Evolutionary conservation across 78 protist genomes (phyloP).

Genomic region (Bigelowiella natans): DNA sequence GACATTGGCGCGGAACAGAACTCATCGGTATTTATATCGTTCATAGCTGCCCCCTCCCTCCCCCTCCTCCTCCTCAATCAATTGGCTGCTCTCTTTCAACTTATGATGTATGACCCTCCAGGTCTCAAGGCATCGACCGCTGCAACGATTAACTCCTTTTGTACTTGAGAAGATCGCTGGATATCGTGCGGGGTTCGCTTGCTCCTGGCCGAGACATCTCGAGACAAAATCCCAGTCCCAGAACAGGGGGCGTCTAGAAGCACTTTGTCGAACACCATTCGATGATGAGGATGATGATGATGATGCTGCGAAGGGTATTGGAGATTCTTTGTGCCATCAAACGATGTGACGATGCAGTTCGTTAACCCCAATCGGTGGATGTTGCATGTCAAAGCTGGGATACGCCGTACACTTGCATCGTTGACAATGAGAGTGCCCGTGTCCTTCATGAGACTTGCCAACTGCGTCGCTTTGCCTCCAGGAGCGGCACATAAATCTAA

Average conservation of each 20-base stretch:
- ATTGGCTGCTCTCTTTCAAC: conserved; percentile 76
- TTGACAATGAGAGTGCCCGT: conserved; percentile 76
- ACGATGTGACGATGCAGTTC: not conserved
- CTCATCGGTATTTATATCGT: no score
- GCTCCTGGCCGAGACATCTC: conserved; percentile 73
- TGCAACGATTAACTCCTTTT: conserved; percentile 80
- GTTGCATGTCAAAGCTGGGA: conserved; percentile 70
- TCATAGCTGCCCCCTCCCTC: not conserved
- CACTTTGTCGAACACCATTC: conserved; percentile 83
- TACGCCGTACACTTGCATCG: conserved; percentile 75
- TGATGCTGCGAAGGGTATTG: not conserved
- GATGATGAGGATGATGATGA: conserved; percentile 47
- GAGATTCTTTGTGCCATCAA: no score
- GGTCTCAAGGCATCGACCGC: conserved; percentile 89
- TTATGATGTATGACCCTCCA: conserved; percentile 67
- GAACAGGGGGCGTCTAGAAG: conserved; percentile 99
- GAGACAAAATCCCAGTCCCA: conserved; percentile 93
- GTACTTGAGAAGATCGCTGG: conserved; percentile 59
- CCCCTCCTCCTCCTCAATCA: not conserved
- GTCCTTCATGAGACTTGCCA: conserved; percentile 39
- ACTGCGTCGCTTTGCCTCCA: conserved; percentile 50
- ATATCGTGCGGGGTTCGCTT: conserved; percentile 57
- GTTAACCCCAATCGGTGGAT: conserved; percentile 55
- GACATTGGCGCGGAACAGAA: no score
- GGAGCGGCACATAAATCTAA: conserved; percentile 50